These are phyloP conservation scores for Fusarium oxysporum DNA, from an alignment of 2,329 filamentous ascomycete species.

Conservation along the genomic window DNA sequence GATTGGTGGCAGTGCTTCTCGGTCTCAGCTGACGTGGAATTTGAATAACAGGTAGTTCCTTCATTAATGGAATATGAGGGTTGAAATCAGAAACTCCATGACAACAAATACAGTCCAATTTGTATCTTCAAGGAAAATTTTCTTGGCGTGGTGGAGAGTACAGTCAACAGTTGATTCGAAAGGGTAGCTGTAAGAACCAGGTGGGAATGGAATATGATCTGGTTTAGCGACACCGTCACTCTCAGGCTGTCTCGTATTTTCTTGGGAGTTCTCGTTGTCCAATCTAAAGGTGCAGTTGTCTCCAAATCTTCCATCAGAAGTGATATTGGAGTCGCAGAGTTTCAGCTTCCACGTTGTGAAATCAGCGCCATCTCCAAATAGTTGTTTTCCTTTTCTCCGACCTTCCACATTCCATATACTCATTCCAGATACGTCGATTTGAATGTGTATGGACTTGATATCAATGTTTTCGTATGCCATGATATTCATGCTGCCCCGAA, in stretches of 20 bases:
- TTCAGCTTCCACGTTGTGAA: background rate
- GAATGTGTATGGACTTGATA: background rate
- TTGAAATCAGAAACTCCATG: rapidly evolving
- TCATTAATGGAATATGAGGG: rapidly evolving
- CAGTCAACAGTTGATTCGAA: background rate
- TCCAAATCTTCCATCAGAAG: background rate
- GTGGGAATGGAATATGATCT: background rate
- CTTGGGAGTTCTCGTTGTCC: background rate
- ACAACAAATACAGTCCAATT: background rate
- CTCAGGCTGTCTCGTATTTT: background rate
- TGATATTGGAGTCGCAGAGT: rapidly evolving
- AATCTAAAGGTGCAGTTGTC: background rate
- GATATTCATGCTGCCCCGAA: rapidly evolving
- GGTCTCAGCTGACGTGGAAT: background rate
- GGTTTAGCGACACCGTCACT: rapidly evolving
- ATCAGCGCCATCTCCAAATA: rapidly evolving
- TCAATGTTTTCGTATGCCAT: rapidly evolving
- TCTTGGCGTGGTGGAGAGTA: rapidly evolving
- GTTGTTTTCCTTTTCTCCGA: background rate
- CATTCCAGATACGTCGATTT: background rate
- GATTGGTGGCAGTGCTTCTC: rapidly evolving
- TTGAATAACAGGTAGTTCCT: background rate
- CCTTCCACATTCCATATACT: background rate
- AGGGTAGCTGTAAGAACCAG: background rate
- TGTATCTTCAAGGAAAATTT: rapidly evolving